Percentiles rank a stretch among this genome's conserved stretches.
These are phyloP conservation scores for Betula pendula DNA, from an alignment of 306 rosid species.

Conservation along the genomic window DNA sequence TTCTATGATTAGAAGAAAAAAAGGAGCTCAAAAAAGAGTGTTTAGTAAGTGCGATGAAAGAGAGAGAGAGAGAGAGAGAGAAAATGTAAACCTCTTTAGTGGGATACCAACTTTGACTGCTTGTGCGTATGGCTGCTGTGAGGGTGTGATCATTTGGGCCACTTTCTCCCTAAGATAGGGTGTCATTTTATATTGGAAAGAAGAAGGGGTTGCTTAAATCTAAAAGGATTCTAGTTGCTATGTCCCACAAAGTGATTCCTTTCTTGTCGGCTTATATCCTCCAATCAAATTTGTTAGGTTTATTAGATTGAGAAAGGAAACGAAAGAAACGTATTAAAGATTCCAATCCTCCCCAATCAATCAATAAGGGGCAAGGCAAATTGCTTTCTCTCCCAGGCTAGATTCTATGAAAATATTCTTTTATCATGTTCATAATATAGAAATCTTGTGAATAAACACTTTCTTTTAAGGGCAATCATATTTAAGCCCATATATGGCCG, in stretches of 20 bases:
- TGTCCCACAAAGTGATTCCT: slow-evolving; percentile 23
- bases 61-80: too few species aligned
- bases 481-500: not conserved
- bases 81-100: not conserved
- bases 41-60: not conserved
- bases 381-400: not conserved
- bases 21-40: not conserved
- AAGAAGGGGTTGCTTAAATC: slow-evolving; percentile 32
- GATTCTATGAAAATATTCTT: not conserved
- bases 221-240: not conserved
- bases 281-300: slow-evolving; percentile 13
- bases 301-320: not conserved
- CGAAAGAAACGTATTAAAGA: slow-evolving; percentile 6
- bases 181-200: slow-evolving; percentile 14
- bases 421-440: not conserved
- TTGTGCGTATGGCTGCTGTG: too few species aligned
- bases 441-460: not conserved
- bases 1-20: not conserved
- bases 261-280: slow-evolving; percentile 24
- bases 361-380: not conserved
- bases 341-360: slow-evolving; percentile 22
- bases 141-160: not conserved
- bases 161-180: not conserved
- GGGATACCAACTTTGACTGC: not conserved
- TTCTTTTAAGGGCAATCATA: not conserved